A percentile compares a stretch with the other conserved stretches of the same genome.
These are phyloP conservation scores for Phascolomyces articulosus DNA, from an alignment of 371 early-diverging fungal genomes.

Conservation along the genomic window DNA sequence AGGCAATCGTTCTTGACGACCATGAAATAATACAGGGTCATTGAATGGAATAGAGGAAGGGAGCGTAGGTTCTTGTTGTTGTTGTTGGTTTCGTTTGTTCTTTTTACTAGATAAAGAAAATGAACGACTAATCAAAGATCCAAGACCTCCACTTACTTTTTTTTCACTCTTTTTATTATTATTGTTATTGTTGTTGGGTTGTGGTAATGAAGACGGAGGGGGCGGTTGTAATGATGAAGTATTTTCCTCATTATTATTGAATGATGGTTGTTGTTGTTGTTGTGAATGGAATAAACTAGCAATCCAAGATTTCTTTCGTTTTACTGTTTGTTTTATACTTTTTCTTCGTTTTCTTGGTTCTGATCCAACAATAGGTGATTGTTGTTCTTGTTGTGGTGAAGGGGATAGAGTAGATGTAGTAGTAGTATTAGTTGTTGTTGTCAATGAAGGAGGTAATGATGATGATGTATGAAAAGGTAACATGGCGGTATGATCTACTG, in stretches of 20 bases:
- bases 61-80: not conserved
- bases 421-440: not conserved
- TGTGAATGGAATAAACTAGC: not conserved
- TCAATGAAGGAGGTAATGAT: not conserved
- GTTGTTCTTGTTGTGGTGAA: not conserved
- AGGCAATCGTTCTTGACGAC: constrained; percentile 38
- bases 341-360: constrained; percentile 7
- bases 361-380: not conserved
- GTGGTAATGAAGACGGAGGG: not conserved
- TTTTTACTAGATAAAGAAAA: constrained; percentile 18
- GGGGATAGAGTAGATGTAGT: not conserved
- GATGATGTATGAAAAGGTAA: not conserved
- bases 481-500: not conserved
- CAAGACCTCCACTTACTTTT: constrained; percentile 25
- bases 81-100: constrained; percentile 1
- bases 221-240: too few species aligned
- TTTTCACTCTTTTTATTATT: constrained; percentile 3
- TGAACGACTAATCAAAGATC: constrained; percentile 28
- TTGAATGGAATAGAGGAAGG: not conserved
- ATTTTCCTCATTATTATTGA: too few species aligned
- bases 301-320: constrained; percentile 8
- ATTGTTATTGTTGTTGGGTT: not conserved
- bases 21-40: not conserved
- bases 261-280: not conserved
- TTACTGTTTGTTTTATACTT: constrained; percentile 10